Percentiles rank a stretch among this genome's conserved stretches.
Evolutionary conservation across 148 eudicot genomes (phyloP).

Genomic region (Vaccinium darrowii): DNA sequence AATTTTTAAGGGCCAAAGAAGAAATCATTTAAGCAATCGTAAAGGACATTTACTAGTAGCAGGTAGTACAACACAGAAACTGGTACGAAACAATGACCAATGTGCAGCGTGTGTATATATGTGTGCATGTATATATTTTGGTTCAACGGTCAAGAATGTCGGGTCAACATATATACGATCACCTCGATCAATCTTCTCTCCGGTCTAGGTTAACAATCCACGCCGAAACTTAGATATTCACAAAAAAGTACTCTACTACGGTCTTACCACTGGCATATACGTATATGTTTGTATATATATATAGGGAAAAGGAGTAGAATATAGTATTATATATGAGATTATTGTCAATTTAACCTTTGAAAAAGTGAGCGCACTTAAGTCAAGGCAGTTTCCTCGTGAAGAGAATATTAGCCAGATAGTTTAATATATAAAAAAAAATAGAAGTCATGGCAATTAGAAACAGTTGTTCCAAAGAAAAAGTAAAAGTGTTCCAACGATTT

Average conservation of each 20-base stretch:
- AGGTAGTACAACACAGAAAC: not conserved
- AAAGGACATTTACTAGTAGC: not conserved
- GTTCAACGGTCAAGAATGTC: too few species aligned
- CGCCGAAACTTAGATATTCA: too few species aligned
- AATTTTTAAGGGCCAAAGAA: not conserved
- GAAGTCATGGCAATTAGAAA: slow-evolving; percentile 5
- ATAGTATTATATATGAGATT: too few species aligned
- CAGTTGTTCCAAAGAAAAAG: not conserved
- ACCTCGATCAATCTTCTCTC: too few species aligned
- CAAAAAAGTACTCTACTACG: too few species aligned
- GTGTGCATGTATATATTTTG: too few species aligned
- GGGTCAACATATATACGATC: too few species aligned
- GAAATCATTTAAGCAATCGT: not conserved
- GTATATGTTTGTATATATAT: not conserved
- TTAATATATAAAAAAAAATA: not conserved
- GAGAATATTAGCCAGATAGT: slow-evolving; percentile 21
- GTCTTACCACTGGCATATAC: not conserved
- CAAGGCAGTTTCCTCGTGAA: slow-evolving; percentile 42
- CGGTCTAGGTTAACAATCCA: too few species aligned
- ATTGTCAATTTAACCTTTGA: slow-evolving; percentile 2
- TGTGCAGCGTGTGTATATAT: not conserved
- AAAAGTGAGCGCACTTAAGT: slow-evolving; percentile 41
- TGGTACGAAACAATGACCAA: not conserved
- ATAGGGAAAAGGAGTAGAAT: not conserved
- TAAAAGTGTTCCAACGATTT: not conserved